Base-by-base conservation (phyloP, 495 filamentous ascomycete genomes). In the Lasiosphaeria miniovina region DNA sequence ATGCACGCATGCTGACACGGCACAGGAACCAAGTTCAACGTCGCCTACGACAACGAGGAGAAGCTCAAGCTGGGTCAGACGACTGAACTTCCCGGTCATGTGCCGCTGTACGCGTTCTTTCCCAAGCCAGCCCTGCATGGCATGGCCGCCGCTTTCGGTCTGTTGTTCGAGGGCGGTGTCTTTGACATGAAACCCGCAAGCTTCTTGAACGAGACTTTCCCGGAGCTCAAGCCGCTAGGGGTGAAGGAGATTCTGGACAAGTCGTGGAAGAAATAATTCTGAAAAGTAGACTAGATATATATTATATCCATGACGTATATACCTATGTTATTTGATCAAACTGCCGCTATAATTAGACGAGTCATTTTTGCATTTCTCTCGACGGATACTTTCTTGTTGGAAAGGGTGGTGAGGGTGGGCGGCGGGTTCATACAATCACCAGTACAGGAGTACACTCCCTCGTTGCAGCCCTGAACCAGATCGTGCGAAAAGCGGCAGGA, bases 21-120 rank as follows among this genome's bases (percentile, higher is more conserved):
- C 24, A 40, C 52, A 80, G 82, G 81, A 7, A 68, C 65, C 32
- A 78, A 82, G 58, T 83, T 84, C 61, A 64, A 74, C 9, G 77
- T 83, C 4, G 62, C 62, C 7, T 78, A 84, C 54, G 82, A 85
- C 61, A 65, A 49, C 48, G 14, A 72, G 1, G 80, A 83, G 6
- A 76, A 77, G 54, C 65, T 85, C 34, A 67, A 72, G 43, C 43
- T 59, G 15, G 80, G 79, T 0, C 57, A 81, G 60, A 68, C 76
- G 14, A 82, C 82, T 12, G 75, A 83, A 34, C 77, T 82, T 35
- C 71, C 75, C 0, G 50, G 56, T 1, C 74, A 81, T 6, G 54
- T 46, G 0, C 33, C 66, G 0, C n/a, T 74, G 12, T 79, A 78
- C 52, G 8, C 62, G 12, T 60, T 59, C 46, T 54, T 76, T 50